Evolutionary conservation across 768 basidiomycete genomes (phyloP), one percentile per base, ranked within the genome.

Genomic region (Suillus tomentosus): DNA sequence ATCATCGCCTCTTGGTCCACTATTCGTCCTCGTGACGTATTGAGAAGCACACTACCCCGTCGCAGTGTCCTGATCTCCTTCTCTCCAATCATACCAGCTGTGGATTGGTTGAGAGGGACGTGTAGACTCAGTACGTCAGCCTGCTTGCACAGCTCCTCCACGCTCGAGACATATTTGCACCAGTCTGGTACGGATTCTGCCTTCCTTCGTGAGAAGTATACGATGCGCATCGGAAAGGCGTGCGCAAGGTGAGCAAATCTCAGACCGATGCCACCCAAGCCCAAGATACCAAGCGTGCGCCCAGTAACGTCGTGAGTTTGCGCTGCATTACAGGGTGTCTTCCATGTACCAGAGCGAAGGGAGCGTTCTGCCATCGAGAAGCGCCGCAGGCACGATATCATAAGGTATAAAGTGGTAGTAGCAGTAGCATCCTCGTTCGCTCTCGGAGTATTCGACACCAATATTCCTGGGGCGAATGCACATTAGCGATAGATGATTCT

Each of bases 371-470:
- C 82, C 62, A 81, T 72, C n/a, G 88, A 82, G 74, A 84, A 93
- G 67, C 89, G 87, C 40, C 91, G 85, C 48, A 91, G 71, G 47
- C 87, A 82, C 17, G 90, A 88, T 69, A 94, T 83, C 67, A 94
- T 77, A 47, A 94, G 84, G 72, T 89, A 94, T 37, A 93, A 76
- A 1, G 89, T 91, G 0, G 90, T 90, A 2, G 91, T 93, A 1
- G 93, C 93, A 3, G 92, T 94, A 19, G 89, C 92, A 69, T 94
- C 91, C 74, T 94, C 88, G 53, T 94, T 92, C 8, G 91, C 91
- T 31, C 87, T 84, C 1, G 93, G 93, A 0, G 92, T 94, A 74
- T 95, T 92, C 7, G 92, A 92, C 31, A 94, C 84, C 45, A 78
- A 79, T 64, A 94, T 91, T 13, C 89, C 90, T 90, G 65, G 54